Conservation (phyloP, 139 green algal genomes). For the Picochlorum sp. region DNA sequence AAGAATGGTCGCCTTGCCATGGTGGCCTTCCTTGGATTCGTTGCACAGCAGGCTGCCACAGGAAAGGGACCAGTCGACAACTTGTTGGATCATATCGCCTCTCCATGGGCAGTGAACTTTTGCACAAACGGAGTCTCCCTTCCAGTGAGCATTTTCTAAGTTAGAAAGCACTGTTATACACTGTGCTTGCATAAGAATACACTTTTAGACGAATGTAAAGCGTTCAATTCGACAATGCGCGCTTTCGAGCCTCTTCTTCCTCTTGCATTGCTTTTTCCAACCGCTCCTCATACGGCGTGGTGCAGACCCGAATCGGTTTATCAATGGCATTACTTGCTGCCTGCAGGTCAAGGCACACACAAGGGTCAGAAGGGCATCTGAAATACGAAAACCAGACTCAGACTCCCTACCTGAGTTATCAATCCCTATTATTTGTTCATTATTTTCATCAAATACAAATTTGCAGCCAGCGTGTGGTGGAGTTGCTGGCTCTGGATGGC, state of each 20-base stretch:
- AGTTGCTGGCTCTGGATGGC: too few species aligned
- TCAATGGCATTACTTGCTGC: constrained; percentile 11
- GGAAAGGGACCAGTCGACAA: constrained; percentile 59
- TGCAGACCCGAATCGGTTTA: constrained; percentile 1
- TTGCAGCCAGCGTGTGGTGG: too few species aligned
- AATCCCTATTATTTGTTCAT: neutral
- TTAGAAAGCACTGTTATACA: neutral
- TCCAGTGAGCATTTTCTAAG: constrained; percentile 22
- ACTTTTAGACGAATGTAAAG: neutral
- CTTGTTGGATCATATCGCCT: constrained; percentile 22
- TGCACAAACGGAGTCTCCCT: constrained; percentile 17
- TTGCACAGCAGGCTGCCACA: constrained; percentile 72
- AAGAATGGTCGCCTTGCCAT: constrained; percentile 40
- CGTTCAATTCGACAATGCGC: neutral
- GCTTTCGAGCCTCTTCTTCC: constrained; percentile 2
- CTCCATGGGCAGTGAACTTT: constrained; percentile 24
- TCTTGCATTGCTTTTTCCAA: constrained; percentile 4
- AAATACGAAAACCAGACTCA: neutral
- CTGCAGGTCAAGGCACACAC: neutral
- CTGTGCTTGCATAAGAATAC: too few species aligned
- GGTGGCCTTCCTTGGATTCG: constrained; percentile 58
- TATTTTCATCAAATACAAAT: neutral
- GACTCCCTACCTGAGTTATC: neutral
- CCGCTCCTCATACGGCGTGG: constrained; percentile 9
- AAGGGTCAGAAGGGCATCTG: neutral